A percentile compares a stretch with the other conserved stretches of the same genome.
phyloP scores from a whole-genome alignment of 495 filamentous ascomycete species.

The Aspergillus saccharolyticus region DNA sequence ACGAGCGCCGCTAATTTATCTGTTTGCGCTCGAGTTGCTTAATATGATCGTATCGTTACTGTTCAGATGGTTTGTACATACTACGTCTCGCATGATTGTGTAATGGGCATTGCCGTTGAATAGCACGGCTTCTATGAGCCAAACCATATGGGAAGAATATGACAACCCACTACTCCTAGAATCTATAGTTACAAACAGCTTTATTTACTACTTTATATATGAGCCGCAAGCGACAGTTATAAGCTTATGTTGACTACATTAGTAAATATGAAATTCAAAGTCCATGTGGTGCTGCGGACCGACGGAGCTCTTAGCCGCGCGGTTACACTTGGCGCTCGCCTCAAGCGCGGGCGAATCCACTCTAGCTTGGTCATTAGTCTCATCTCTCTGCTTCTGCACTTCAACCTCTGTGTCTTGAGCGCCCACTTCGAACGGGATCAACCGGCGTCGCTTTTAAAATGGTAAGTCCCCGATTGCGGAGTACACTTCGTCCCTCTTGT shows the following conservation, averaged over 20 bases:
- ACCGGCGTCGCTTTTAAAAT: constrained; percentile 25
- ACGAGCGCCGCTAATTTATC: too few species aligned
- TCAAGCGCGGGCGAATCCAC: constrained; percentile 19
- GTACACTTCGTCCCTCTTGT: not conserved
- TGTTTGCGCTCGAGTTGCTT: too few species aligned
- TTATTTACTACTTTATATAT: too few species aligned
- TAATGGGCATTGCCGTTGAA: too few species aligned
- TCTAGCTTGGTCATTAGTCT: constrained; percentile 17
- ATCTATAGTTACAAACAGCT: too few species aligned
- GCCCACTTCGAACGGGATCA: constrained; percentile 9
- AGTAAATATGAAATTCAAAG: not conserved
- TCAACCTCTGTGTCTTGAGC: constrained; percentile 16
- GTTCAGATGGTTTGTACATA: too few species aligned
- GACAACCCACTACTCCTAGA: too few species aligned
- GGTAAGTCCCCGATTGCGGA: constrained; percentile 19
- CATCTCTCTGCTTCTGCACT: constrained; percentile 4
- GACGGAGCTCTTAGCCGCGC: constrained; percentile 22
- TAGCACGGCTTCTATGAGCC: too few species aligned
- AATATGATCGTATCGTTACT: too few species aligned
- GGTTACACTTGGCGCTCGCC: constrained; percentile 20
- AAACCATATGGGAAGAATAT: too few species aligned
- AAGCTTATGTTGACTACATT: not conserved
- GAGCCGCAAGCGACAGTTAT: too few species aligned
- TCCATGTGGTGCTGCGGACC: not conserved
- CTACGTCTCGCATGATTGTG: too few species aligned